Evolutionary conservation across 2,329 filamentous ascomycete species (phyloP).

Genomic region (Xylaria sp.): DNA sequence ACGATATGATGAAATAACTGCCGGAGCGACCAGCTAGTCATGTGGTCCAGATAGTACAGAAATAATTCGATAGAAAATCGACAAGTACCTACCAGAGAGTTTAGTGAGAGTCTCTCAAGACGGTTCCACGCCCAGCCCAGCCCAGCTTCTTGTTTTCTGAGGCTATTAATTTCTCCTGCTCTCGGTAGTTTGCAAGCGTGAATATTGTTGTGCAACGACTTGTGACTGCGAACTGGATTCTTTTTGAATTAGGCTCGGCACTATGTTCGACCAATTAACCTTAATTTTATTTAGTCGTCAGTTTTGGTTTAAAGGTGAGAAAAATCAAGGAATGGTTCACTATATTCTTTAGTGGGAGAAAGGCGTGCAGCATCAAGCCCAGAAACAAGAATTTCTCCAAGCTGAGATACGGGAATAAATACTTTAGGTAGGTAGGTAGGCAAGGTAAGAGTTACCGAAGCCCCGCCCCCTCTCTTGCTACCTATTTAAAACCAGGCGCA

Average conservation of each 20-base stretch:
- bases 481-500: no score
- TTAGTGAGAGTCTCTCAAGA: neutral
- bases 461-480: constrained; percentile 26
- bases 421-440: neutral
- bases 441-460: constrained; percentile 13
- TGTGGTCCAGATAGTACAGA: constrained; percentile 26
- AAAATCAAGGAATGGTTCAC: neutral
- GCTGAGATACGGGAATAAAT: neutral
- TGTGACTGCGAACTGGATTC: neutral
- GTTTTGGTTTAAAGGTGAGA: neutral
- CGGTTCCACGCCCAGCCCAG: neutral
- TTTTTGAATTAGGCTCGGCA: neutral
- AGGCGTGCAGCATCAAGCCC: neutral
- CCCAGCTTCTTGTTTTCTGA: constrained; percentile 7
- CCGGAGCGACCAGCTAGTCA: constrained; percentile 27
- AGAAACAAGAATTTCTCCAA: constrained; percentile 9
- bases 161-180: neutral
- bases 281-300: neutral
- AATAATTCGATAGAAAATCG: constrained; percentile 41
- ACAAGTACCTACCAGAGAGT: constrained; percentile 21
- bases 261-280: neutral
- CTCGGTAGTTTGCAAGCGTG: neutral
- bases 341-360: constrained; percentile 8
- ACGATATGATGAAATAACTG: constrained; percentile 40
- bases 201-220: neutral